phyloP scores from a whole-genome alignment of 2,329 filamentous ascomycete species.

The Aspergillus amoenus region DNA sequence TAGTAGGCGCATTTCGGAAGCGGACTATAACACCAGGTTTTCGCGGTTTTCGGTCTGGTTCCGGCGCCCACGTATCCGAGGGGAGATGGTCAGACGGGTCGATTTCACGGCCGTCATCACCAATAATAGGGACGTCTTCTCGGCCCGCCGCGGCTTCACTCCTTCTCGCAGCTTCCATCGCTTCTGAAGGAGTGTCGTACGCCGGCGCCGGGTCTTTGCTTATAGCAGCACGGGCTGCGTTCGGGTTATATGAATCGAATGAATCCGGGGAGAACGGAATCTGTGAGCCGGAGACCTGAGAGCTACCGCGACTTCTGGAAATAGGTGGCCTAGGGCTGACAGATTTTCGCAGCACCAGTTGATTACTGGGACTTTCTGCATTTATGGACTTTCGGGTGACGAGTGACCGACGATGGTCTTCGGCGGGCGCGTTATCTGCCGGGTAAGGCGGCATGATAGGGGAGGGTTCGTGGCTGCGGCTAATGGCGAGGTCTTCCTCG shows the following conservation, averaged over 20 bases:
- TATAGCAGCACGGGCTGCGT: slow-evolving; percentile 33
- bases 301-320: slow-evolving; percentile 39
- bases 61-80: slow-evolving; percentile 65
- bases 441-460: slow-evolving; percentile 28
- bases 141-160: slow-evolving; percentile 40
- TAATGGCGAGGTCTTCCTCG: slow-evolving; percentile 28
- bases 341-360: slow-evolving; percentile 54
- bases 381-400: slow-evolving; percentile 24
- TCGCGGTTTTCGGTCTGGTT: slow-evolving; percentile 59
- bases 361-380: slow-evolving; percentile 20
- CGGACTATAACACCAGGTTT: slow-evolving; percentile 51
- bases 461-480: slow-evolving; percentile 21
- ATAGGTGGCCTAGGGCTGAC: slow-evolving; percentile 56
- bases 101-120: slow-evolving; percentile 63
- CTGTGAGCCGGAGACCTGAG: slow-evolving; percentile 54
- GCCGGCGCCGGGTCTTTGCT: slow-evolving; percentile 33
- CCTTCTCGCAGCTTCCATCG: slow-evolving; percentile 39
- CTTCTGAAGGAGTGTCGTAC: slow-evolving; percentile 40
- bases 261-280: slow-evolving; percentile 62
- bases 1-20: slow-evolving; percentile 42
- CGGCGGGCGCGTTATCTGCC: slow-evolving; percentile 27
- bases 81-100: slow-evolving; percentile 67
- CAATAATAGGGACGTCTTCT: slow-evolving; percentile 59
- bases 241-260: slow-evolving; percentile 60
- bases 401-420: slow-evolving; percentile 24